Percentiles rank a stretch among this genome's conserved stretches.
Evolutionary conservation across 306 rosid species (phyloP).

Genomic region (Rosa lucieae): DNA sequence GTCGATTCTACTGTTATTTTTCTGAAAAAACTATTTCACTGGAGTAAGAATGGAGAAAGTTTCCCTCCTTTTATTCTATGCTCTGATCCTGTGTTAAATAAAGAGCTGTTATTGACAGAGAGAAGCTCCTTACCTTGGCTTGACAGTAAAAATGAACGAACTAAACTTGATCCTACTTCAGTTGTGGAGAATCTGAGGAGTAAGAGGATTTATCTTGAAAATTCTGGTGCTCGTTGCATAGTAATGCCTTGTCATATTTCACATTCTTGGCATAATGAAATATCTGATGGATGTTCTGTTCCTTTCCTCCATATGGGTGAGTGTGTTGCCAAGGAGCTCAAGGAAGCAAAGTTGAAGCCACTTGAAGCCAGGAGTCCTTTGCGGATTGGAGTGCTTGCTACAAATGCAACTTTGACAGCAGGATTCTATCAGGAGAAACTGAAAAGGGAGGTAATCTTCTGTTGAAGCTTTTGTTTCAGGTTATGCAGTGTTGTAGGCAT

Average conservation of each 20-base stretch:
- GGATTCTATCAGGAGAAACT: conserved; percentile 80
- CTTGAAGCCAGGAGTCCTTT: conserved; percentile 76
- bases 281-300: conserved; percentile 59
- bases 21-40: conserved; percentile 53
- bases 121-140: conserved; percentile 43
- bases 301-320: conserved; percentile 76
- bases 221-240: conserved; percentile 67
- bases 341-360: conserved; percentile 82
- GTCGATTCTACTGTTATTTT: conserved; percentile 58
- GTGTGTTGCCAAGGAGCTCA: conserved; percentile 77
- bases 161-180: conserved; percentile 40
- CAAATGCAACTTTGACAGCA: conserved; percentile 56
- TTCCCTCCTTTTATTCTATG: conserved; percentile 62
- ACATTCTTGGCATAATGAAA: conserved; percentile 80
- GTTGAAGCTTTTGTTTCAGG: neutral
- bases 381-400: conserved; percentile 74
- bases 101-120: conserved; percentile 51
- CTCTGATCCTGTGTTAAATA: conserved; percentile 57
- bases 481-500: neutral
- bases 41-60: conserved; percentile 49
- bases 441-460: conserved; percentile 63
- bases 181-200: conserved; percentile 51
- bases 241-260: conserved; percentile 86
- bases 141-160: conserved; percentile 31
- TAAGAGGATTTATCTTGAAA: conserved; percentile 66